Conservation (phyloP, 768 basidiomycete species). For the Calocybe gangraenosa region DNA sequence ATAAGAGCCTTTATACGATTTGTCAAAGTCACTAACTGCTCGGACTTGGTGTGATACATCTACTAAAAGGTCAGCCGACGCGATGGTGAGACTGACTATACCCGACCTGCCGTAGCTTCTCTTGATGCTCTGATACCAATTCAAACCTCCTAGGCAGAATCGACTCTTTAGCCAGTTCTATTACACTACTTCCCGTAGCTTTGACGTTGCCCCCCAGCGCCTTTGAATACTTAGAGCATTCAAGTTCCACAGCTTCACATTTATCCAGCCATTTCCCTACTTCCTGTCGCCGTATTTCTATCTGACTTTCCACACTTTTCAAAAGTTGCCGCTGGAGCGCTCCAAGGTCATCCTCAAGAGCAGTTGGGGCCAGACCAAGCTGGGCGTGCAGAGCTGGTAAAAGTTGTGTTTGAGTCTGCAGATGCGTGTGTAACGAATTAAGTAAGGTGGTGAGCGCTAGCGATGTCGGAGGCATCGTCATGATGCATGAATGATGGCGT, state of each 20-base stretch:
- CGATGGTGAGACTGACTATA: neutral
- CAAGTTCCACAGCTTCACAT: constrained; percentile 57
- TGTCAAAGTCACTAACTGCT: constrained; percentile 67
- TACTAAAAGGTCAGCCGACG: constrained; percentile 21
- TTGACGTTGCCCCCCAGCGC: constrained; percentile 73
- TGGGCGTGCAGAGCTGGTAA: constrained; percentile 80
- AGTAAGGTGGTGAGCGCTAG: constrained; percentile 59
- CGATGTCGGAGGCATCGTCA: constrained; percentile 26
- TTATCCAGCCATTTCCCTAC: constrained; percentile 71
- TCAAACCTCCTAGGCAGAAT: constrained; percentile 72
- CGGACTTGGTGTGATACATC: constrained; percentile 75
- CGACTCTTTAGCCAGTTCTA: constrained; percentile 67
- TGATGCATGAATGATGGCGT: constrained; percentile 7
- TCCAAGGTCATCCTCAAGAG: constrained; percentile 77
- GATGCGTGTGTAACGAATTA: constrained; percentile 71
- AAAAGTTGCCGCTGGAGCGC: constrained; percentile 71
- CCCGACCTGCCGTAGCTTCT: constrained; percentile 74
- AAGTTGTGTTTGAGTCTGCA: constrained; percentile 78
- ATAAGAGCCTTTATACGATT: constrained; percentile 58
- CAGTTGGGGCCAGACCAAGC: constrained; percentile 75
- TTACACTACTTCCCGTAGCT: constrained; percentile 57
- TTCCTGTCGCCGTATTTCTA: constrained; percentile 65
- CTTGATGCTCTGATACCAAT: constrained; percentile 64
- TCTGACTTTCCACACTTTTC: constrained; percentile 70
- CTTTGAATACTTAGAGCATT: constrained; percentile 61